A percentile compares a stretch with the other conserved stretches of the same genome.
Conservation (phyloP, 2,329 filamentous ascomycete genomes). For the Paraphoma chrysanthemicola region DNA sequence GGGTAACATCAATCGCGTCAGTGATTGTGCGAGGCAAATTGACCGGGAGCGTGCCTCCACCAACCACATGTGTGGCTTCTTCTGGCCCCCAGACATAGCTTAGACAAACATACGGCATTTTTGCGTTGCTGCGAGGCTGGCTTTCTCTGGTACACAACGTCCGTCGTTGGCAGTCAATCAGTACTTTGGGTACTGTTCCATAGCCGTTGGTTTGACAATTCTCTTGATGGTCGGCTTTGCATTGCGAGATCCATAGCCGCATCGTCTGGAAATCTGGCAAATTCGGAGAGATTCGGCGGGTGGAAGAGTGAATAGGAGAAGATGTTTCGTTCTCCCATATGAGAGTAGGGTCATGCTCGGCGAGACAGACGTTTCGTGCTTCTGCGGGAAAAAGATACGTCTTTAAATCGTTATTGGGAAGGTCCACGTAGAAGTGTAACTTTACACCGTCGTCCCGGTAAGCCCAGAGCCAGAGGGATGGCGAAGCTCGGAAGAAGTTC, state of each 20-base stretch:
- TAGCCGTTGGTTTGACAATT: background rate
- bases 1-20: background rate
- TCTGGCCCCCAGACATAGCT: slow-evolving; percentile 5
- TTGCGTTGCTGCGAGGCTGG: background rate
- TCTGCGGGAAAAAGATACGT: too few relatives aligned
- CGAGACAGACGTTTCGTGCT: too few relatives aligned
- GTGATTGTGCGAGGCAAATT: background rate
- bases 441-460: too few relatives aligned
- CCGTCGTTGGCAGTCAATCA: background rate
- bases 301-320: too few relatives aligned
- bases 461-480: too few relatives aligned
- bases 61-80: background rate
- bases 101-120: background rate
- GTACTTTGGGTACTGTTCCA: background rate
- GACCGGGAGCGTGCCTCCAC: background rate
- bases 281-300: too few relatives aligned
- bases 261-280: background rate
- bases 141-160: background rate
- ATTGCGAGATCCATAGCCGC: background rate
- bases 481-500: background rate
- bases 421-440: too few relatives aligned
- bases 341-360: too few relatives aligned
- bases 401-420: too few relatives aligned
- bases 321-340: too few relatives aligned
- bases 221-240: background rate